phyloP scores from a whole-genome alignment of 106 monocot genomes.

The Triglochin maritima region DNA sequence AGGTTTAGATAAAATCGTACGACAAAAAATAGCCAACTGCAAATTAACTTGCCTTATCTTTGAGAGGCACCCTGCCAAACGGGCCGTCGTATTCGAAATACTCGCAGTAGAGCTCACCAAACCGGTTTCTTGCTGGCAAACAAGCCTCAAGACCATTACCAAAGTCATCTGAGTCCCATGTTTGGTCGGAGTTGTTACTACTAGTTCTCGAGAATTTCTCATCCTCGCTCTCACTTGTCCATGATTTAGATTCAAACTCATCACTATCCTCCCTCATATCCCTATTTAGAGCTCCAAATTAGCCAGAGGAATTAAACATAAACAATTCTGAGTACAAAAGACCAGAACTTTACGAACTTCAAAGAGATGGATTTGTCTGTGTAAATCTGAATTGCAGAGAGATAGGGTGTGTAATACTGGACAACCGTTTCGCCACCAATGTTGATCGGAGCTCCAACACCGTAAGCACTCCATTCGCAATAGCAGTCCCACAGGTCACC shows the following conservation, averaged over 20 bases:
- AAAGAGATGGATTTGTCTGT: slow-evolving; percentile 28
- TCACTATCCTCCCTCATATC: slow-evolving; percentile 24
- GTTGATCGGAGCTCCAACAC: slow-evolving; percentile 38
- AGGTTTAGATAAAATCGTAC: too few relatives aligned
- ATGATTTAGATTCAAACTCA: slow-evolving; percentile 42
- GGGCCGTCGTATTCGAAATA: slow-evolving; percentile 54
- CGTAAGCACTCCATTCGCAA: slow-evolving; percentile 74
- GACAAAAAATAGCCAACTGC: neutral
- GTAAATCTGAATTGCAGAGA: slow-evolving; percentile 88
- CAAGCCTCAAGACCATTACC: slow-evolving; percentile 23
- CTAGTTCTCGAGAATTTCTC: slow-evolving; percentile 42
- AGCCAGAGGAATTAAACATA: neutral
- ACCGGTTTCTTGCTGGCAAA: slow-evolving; percentile 16
- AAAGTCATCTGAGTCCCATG: slow-evolving; percentile 53
- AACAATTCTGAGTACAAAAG: too few relatives aligned
- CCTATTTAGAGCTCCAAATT: neutral
- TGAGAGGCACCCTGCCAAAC: slow-evolving; percentile 53
- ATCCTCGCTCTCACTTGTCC: slow-evolving; percentile 40
- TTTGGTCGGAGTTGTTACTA: slow-evolving; percentile 13
- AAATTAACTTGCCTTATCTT: slow-evolving; percentile 32
- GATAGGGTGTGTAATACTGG: slow-evolving; percentile 62
- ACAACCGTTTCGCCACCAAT: slow-evolving; percentile 19
- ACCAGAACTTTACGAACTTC: slow-evolving; percentile 25
- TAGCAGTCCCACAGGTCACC: slow-evolving; percentile 80
- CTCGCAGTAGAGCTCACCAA: slow-evolving; percentile 59